Percentiles rank a stretch among this genome's conserved stretches.
Conservation (phyloP, 257 asterid genomes). For the Handroanthus guayacan region DNA sequence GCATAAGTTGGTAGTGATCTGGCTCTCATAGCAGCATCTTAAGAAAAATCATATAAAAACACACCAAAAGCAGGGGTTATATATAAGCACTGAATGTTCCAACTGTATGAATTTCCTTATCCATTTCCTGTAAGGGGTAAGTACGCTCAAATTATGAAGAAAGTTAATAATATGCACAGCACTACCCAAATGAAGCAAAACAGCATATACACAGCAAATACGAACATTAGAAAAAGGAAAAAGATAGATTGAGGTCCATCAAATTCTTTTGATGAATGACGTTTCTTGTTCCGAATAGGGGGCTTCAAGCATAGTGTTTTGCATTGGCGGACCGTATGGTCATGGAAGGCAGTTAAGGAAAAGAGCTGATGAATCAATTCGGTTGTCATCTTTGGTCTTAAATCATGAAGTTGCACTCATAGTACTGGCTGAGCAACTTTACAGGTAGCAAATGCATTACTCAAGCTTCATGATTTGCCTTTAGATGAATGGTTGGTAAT, state of each 20-base stretch:
- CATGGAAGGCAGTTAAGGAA: conserved; percentile 72
- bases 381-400: conserved; percentile 75
- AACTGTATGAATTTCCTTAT: background rate
- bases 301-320: conserved; percentile 69
- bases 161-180: too few relatives aligned
- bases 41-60: background rate
- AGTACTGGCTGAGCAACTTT: conserved; percentile 82
- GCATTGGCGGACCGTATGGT: conserved; percentile 95
- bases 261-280: conserved; percentile 14
- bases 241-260: background rate
- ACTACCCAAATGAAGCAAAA: background rate
- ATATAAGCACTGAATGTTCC: background rate
- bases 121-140: background rate
- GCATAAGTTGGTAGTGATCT: too few relatives aligned
- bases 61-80: background rate
- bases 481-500: background rate
- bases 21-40: too few relatives aligned
- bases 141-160: conserved; percentile 3
- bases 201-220: background rate
- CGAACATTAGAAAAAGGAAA: background rate
- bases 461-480: background rate
- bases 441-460: conserved; percentile 52
- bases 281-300: conserved; percentile 51
- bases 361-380: conserved; percentile 71
- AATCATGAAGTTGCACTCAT: conserved; percentile 89